Percentiles rank a stretch among this genome's conserved stretches.
Conservation (phyloP, 306 rosid genomes). For the Prunus dulcis region DNA sequence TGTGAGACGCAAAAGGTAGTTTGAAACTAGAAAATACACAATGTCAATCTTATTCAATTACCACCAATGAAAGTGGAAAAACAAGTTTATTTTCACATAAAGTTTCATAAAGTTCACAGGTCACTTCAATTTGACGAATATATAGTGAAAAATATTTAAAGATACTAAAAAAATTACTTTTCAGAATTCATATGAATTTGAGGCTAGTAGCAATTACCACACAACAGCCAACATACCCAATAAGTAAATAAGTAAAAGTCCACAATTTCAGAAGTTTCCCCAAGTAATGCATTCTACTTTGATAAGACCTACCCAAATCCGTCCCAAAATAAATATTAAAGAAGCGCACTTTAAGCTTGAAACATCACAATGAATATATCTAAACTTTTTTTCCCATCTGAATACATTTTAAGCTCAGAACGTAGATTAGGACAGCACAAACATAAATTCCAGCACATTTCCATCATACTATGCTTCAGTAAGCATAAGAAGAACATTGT, state of each 20-base stretch:
- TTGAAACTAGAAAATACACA: not conserved
- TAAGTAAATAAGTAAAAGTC: not conserved
- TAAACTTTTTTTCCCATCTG: not conserved
- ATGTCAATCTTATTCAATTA: constrained; percentile 2
- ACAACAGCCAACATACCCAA: not conserved
- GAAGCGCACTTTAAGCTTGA: not conserved
- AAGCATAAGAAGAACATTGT: not conserved
- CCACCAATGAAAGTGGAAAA: not conserved
- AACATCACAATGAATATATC: not conserved
- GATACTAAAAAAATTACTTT: not conserved
- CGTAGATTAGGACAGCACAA: not conserved
- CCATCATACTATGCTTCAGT: constrained; percentile 1
- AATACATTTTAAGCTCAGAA: not conserved
- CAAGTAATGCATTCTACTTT: not conserved
- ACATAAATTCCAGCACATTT: not conserved
- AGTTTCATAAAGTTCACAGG: not conserved
- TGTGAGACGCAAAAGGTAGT: not conserved
- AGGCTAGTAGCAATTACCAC: not conserved
- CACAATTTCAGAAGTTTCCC: not conserved
- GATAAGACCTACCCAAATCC: not conserved
- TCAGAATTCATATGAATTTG: not conserved
- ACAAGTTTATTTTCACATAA: not conserved
- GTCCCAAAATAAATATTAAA: not conserved
- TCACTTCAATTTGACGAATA: not conserved
- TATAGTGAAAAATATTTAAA: not conserved